Evolutionary conservation across 1,284 basidiomycete species (phyloP).

Genomic region (Irpex rosettiformis): DNA sequence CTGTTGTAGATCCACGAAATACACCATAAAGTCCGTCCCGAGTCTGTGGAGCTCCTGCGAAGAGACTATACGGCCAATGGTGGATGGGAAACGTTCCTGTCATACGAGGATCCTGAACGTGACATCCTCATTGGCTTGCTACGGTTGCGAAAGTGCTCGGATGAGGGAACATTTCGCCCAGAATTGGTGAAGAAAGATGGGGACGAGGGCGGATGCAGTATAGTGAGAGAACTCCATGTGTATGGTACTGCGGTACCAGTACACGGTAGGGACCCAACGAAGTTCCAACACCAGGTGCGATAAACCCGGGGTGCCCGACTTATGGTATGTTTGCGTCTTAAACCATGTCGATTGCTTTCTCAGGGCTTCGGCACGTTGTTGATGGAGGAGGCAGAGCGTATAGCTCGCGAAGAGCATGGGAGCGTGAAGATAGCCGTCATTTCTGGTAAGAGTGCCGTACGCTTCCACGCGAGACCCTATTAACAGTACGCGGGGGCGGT

Average conservation of each 20-base stretch:
- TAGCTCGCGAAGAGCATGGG: constrained; percentile 97
- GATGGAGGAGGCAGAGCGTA: constrained; percentile 99
- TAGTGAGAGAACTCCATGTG: constrained; percentile 97
- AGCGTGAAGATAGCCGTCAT: constrained; percentile 95
- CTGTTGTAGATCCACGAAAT: constrained; percentile 88
- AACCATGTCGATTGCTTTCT: constrained; percentile 8
- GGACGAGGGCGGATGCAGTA: constrained; percentile 82
- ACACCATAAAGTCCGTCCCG: constrained; percentile 95
- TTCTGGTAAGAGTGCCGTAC: constrained; percentile 56
- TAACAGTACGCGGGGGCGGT: not conserved
- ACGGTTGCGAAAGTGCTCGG: constrained; percentile 91
- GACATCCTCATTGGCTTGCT: constrained; percentile 96
- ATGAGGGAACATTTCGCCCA: constrained; percentile 94
- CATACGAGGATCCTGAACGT: constrained; percentile 96
- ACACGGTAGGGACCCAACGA: constrained; percentile 95
- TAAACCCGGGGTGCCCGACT: not conserved
- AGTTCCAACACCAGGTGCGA: constrained; percentile 90
- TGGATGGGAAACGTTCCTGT: constrained; percentile 99
- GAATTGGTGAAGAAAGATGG: constrained; percentile 76
- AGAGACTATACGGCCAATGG: constrained; percentile 97
- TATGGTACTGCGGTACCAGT: constrained; percentile 98
- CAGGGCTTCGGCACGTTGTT: constrained; percentile 95
- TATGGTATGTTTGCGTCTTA: not conserved
- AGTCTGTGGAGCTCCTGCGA: constrained; percentile 94
- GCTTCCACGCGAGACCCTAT: constrained; percentile 6